These are phyloP conservation scores for Russula olivacea DNA, from an alignment of 768 basidiomycete genomes.

Conservation along the genomic window DNA sequence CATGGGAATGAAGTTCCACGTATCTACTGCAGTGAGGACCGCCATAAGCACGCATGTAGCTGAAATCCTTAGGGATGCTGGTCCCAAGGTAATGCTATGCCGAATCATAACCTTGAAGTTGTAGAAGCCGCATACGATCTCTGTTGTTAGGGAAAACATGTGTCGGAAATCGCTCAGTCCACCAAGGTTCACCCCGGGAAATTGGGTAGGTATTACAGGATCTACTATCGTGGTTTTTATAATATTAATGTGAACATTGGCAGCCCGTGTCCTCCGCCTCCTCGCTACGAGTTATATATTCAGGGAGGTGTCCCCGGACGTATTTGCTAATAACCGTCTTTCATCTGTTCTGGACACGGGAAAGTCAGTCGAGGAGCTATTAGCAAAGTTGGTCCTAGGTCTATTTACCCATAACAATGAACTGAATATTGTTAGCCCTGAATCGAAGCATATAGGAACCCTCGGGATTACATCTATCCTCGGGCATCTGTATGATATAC, in stretches of 20 bases:
- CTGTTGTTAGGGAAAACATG: conserved; percentile 30
- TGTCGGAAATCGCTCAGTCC: conserved; percentile 35
- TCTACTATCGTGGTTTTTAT: too few species aligned
- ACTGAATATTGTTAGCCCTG: conserved; percentile 4
- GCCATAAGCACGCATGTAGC: conserved; percentile 3
- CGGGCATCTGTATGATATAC: conserved; percentile 6
- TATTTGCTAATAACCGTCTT: conserved; percentile 30
- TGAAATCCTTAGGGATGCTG: conserved; percentile 23
- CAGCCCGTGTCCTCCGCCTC: conserved; percentile 30
- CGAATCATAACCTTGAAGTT: not conserved
- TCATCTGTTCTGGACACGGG: conserved; percentile 32
- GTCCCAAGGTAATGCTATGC: conserved; percentile 6
- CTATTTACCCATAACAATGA: not conserved
- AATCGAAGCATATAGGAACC: conserved; percentile 11
- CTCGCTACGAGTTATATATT: conserved; percentile 32
- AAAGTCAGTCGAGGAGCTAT: conserved; percentile 27
- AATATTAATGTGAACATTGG: too few species aligned
- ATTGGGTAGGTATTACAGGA: conserved; percentile 9
- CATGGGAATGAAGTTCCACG: not conserved
- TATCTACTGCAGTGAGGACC: not conserved
- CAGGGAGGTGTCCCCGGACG: conserved; percentile 28
- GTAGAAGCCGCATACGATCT: not conserved
- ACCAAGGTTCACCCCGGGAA: conserved; percentile 25
- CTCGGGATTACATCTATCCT: conserved; percentile 12
- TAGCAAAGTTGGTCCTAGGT: conserved; percentile 1